Base-by-base conservation (phyloP, 1,284 basidiomycete species). In the Gomphus bonarii region DNA sequence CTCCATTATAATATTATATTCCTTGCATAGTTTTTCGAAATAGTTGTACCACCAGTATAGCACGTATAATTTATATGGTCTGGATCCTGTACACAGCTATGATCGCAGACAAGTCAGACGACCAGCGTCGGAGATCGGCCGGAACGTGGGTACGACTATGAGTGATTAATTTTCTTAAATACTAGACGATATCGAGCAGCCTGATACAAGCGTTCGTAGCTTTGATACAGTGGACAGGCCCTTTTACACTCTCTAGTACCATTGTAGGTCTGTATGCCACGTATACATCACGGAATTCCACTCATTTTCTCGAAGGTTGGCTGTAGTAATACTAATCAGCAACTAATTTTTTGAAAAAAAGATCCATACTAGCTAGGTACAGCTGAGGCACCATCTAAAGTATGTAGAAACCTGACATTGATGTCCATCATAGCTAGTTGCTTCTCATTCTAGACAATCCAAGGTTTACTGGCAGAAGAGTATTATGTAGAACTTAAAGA, bases 181-280 rank as follows among this genome's bases (percentile, higher is more conserved):
- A 28, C 5, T 28, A 28, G 25, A 28, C 48, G 33, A 31, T 3
- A 16, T 36, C 62, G 61, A 28, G 25, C 25, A 28, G 25, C 25
- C 55, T 84, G 81, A 82, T 84, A 84, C 65, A 82, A 36, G 35
- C 35, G 35, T 36, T 81, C 79, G 8, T 85, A 88, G 62, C 84
- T 84, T 58, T 84, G 83, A 56, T 72, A 80, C 48, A 28, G 25
- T 67, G 80, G 25, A 77, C 81, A 11, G 84, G 85, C 1, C 66
- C 87, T 16, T 88, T 88, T 14, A 38, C 36, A 38, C 14, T 14
- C 35, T 36, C 36, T 10, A 11, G 11, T 18, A 84, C 84, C 18
- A 86, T 87, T 61, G 50, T 82, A 82, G 43, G 83, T 84, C 66
- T 60, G 76, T 64, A 10, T n/a, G n/a, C n/a, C n/a, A n/a, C n/a